Percentiles rank a stretch among this genome's conserved stretches.
Evolutionary conservation across 805 yeast genomes (phyloP).

Genomic region (Metschnikowia corniflorae): DNA sequence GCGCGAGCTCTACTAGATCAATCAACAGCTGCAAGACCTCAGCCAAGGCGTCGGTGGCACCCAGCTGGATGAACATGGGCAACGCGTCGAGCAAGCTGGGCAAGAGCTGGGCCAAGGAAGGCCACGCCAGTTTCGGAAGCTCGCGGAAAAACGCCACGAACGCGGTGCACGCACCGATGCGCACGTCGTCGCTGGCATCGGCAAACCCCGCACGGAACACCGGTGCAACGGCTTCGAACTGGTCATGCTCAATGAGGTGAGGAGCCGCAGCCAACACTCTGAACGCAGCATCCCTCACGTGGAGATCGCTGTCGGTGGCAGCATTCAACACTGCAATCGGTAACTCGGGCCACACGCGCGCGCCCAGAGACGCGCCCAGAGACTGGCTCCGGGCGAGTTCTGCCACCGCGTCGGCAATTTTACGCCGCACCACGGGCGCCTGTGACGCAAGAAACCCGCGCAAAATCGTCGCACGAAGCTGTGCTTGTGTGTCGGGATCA

Average conservation of each 20-base stretch:
- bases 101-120: constrained; percentile 66
- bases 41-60: constrained; percentile 78
- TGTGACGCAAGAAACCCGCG: constrained; percentile 70
- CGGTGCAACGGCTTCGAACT: constrained; percentile 55
- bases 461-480: constrained; percentile 63
- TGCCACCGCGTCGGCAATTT: constrained; percentile 89
- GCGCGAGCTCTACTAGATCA: constrained; percentile 89
- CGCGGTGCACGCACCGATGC: constrained; percentile 89
- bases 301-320: constrained; percentile 49
- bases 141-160: constrained; percentile 85
- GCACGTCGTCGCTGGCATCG: constrained; percentile 75
- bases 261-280: constrained; percentile 87
- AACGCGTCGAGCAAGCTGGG: constrained; percentile 84
- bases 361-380: constrained; percentile 35
- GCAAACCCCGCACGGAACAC: constrained; percentile 78
- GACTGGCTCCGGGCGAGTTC: constrained; percentile 78
- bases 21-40: constrained; percentile 85
- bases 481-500: constrained; percentile 51
- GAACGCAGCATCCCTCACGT: constrained; percentile 85
- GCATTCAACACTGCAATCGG: constrained; percentile 73
- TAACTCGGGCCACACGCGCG: constrained; percentile 69
- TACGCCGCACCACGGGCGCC: constrained; percentile 79
- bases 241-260: constrained; percentile 60
- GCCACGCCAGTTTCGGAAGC: constrained; percentile 78
- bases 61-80: constrained; percentile 75